These are phyloP conservation scores for Trichosporon sp. DNA, from an alignment of 1,284 basidiomycete species.

Conservation along the genomic window DNA sequence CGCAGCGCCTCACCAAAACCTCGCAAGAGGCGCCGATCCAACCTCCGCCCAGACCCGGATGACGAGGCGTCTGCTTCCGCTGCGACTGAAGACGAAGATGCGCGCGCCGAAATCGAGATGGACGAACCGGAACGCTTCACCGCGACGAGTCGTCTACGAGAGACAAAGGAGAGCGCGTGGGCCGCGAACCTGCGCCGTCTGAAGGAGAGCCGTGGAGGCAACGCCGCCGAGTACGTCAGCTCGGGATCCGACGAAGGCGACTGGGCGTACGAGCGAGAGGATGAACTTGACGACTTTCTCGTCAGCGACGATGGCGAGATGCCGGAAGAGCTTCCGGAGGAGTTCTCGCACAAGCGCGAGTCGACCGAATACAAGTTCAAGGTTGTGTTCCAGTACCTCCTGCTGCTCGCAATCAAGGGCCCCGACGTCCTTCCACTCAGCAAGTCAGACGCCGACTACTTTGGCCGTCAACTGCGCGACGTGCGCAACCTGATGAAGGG, in stretches of 20 bases:
- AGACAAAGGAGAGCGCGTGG: conserved; percentile 31
- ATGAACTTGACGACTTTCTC: conserved; percentile 62
- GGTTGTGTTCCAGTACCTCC: conserved; percentile 79
- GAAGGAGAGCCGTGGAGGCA: conserved; percentile 31
- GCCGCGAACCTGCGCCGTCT: conserved; percentile 44
- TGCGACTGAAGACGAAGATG: conserved; percentile 54
- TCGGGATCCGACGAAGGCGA: conserved; percentile 42
- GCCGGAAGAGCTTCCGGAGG: conserved; percentile 62
- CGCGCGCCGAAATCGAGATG: conserved; percentile 64
- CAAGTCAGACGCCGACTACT: conserved; percentile 38
- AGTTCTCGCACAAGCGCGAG: conserved; percentile 77
- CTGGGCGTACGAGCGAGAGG: conserved; percentile 52
- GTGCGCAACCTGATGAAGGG: conserved; percentile 15
- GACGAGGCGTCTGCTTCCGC: background rate
- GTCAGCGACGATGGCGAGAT: conserved; percentile 65
- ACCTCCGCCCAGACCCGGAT: background rate
- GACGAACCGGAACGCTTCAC: conserved; percentile 55
- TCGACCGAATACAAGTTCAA: conserved; percentile 55
- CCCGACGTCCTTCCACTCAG: conserved; percentile 36
- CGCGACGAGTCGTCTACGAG: conserved; percentile 59
- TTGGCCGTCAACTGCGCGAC: conserved; percentile 28
- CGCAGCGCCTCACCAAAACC: background rate
- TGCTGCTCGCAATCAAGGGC: conserved; percentile 69
- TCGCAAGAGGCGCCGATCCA: background rate
- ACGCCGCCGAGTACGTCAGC: conserved; percentile 19